Evolutionary conservation across 1,139 yeast genomes (phyloP).

Genomic region (Geotrichum australiense): DNA sequence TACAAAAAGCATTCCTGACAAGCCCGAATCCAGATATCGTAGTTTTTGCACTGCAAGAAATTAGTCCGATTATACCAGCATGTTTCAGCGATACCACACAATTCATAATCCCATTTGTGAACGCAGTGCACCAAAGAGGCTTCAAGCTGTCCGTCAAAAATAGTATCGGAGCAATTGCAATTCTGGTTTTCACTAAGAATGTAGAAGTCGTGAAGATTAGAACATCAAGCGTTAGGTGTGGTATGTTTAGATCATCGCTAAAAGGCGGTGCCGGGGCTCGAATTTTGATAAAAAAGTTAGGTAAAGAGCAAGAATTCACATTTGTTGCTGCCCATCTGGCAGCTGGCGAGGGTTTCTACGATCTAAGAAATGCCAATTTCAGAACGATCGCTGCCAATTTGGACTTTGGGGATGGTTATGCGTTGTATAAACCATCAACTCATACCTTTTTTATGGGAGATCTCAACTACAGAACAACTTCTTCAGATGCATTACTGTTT

Average conservation of each 20-base stretch:
- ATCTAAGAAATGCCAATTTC: conserved; percentile 49
- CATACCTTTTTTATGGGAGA: conserved; percentile 79
- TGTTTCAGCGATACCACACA: conserved; percentile 42
- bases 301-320: conserved; percentile 38
- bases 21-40: conserved; percentile 41
- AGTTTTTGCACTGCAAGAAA: conserved; percentile 71
- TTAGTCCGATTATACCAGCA: conserved; percentile 59
- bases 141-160: conserved; percentile 44
- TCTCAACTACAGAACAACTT: conserved; percentile 61
- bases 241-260: conserved; percentile 52
- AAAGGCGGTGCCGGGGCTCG: conserved; percentile 72
- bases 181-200: conserved; percentile 43
- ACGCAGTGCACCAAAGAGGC: conserved; percentile 35
- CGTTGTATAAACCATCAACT: conserved; percentile 46
- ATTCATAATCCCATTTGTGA: conserved; percentile 40
- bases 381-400: conserved; percentile 45
- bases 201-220: conserved; percentile 29
- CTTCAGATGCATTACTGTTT: conserved; percentile 7
- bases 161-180: conserved; percentile 60
- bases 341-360: conserved; percentile 66
- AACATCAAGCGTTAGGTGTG: conserved; percentile 41
- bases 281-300: conserved; percentile 31
- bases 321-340: conserved; percentile 65
- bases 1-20: conserved; percentile 3
- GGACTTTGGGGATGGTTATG: conserved; percentile 55